Evolutionary conservation across 2,329 filamentous ascomycete species (phyloP), one percentile per base, ranked within the genome.

Genomic region (Nigrograna mackinnonii): DNA sequence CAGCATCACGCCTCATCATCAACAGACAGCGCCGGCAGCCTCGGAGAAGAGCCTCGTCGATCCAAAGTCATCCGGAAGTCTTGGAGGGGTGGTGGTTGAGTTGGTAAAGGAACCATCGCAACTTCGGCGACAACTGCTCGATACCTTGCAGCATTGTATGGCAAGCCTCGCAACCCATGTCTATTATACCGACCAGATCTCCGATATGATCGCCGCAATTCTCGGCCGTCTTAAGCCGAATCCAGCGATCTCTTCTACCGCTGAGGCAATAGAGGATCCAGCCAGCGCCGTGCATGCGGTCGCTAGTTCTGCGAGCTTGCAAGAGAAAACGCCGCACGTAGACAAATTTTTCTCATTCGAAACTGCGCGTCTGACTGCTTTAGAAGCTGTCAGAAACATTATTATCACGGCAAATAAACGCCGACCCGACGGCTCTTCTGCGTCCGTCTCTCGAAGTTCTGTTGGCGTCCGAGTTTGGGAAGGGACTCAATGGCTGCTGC

Each of bases 131-230:
- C 79, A 85, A 52, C 76, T 96, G 13, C 72, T 96, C 20, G 68
- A 75, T 22, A 81, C 85, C 22, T 78, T 97, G 13, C 86, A 94
- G 64, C 79, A 82, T 54, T 95, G 89, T 69, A 91, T 96, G 47
- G 90, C 90, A n/a, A 84, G 91, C 63, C 75, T 99, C 20, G 91
- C 91, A 2, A 96, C 89, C 1, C 94, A 99, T 62, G 85, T 96
- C 22, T 99, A 99, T 73, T 99, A 99, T 65, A 89, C 89, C 2
- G 92, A 97, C 57, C 94, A 99, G 68, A 89, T 97, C 41, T 85
- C 88, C 2, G 94, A 99, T 68, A 96, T 97, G 90, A 84, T 96
- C 38, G 80, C 84, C 16, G 84, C 89, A 1, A 85, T 97, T 33
- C 73, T 97, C 13, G 73, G 81, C 21, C 85, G 90, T 16, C 77